Base-by-base conservation (phyloP, 176 grass and related monocot genomes). In the Ananas comosus region DNA sequence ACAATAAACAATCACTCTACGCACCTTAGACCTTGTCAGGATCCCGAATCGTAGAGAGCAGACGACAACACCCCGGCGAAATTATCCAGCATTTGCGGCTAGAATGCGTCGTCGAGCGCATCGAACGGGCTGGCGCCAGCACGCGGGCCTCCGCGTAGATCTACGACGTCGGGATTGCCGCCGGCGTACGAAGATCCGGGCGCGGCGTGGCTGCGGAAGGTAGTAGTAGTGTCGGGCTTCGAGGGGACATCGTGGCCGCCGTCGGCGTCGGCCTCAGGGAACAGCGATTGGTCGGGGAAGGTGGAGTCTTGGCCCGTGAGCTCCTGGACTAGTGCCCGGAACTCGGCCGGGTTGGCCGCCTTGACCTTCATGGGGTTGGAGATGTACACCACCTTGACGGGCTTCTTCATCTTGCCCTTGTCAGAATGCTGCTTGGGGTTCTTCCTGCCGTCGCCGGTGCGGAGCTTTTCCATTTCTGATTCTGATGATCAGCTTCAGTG, bases 331-430 rank as follows among this genome's bases (percentile, higher is more conserved):
- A 94, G 17, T 48, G 86, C 73, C 23, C 91, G 91, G 75, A 94
- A 94, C 66, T 94, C 86, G 69, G 85, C 91, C 49, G 91, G 69
- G 75, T 67, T 94, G 68, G 86, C 78, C 2, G 86, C 78, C 2
- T 64, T 86, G 14, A 94, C 79, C 91, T 72, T 86, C 77, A 93
- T 76, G 56, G 90, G 90, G 78, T 82, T 93, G 11, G 86, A 89
- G 78, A 93, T 93, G 83, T 93, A 93, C 53, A 93, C 86, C 23
- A 93, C 83, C 71, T 89, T 93, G 70, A 86, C 63, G 51, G 83
- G 83, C 71, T 75, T 59, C 13, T 53, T 69, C 1, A 70, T 72
- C 14, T 74, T 67, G 17, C 53, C 49, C 18, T 17, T 64, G n/a
- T 33, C 33, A 4, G 33, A 42, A 42, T 65, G 67, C 49, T 19